Evolutionary conservation across 2,329 filamentous ascomycete species (phyloP), one percentile per base, ranked within the genome.

Genomic region (Emergomyces orientalis): DNA sequence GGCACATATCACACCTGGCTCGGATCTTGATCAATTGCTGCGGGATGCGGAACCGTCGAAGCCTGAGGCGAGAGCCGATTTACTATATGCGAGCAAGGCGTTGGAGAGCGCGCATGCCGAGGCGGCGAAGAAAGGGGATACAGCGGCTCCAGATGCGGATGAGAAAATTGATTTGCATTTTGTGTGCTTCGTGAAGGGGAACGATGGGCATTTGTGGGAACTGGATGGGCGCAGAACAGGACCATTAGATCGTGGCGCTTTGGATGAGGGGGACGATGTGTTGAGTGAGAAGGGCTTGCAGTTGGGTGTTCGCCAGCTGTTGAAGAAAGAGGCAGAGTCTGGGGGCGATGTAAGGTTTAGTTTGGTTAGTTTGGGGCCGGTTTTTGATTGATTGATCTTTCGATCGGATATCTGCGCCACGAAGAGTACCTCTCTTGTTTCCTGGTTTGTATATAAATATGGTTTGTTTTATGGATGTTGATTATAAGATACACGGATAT

Each of bases 91-190:
- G 62, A 90, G 88, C 22, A 80, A 85, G 47, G 86, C 83, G 13
- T 82, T 97, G 59, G 92, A 95, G 62, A 80, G 77, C 5, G 92
- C 91, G 7, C 92, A 97, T 77, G 84, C 85, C 56, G 83, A 84
- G 64, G 91, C 91, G 17, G 94, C 93, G 5, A 82, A 82, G 8
- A 79, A 82, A 64, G 93, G 93, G 22, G 90, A 93, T 72, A 96
- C 91, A 0, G 73, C 81, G 14, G 90, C 92, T 1, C 93, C 94
- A 0, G 78, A 83, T 61, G 90, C 91, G 9, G 83, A 86, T n/a
- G 89, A 90, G 70, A 84, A 88, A 68, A 82, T 96, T n/a, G 93
- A 97, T 72, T 80, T 97, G 69, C 94, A 99, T 79, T 97, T 96
- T 74, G 93, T 97, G 56, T 94, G 90, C 72, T 99, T 97, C 76